Evolutionary conservation across 257 asterid genomes (phyloP).

Genomic region (Solanum acaule): DNA sequence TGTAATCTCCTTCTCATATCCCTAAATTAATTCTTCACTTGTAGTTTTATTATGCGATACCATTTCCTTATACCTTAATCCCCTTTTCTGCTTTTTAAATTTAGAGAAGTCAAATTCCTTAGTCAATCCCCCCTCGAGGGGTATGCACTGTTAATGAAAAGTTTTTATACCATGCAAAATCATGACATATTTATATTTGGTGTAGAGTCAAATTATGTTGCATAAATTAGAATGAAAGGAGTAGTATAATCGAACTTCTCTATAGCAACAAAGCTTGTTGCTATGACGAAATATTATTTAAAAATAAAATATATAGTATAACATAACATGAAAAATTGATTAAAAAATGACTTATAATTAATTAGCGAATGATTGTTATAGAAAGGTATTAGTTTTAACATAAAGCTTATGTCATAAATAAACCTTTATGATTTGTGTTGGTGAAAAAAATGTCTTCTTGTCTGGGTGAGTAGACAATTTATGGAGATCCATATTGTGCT

Average conservation of each 20-base stretch:
- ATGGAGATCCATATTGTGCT: neutral
- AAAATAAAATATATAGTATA: neutral
- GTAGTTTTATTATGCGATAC: too few species aligned
- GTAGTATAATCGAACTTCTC: neutral
- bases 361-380: rapidly evolving
- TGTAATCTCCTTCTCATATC: too few species aligned
- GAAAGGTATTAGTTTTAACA: neutral
- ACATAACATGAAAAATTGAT: neutral
- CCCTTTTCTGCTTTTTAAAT: neutral
- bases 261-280: neutral
- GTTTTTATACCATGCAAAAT: neutral
- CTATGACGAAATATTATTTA: neutral
- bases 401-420: neutral
- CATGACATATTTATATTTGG: neutral
- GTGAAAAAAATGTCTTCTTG: neutral
- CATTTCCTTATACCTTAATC: neutral
- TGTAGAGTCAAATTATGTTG: neutral
- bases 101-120: neutral
- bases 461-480: neutral
- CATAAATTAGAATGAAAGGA: neutral
- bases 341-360: neutral
- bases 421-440: neutral
- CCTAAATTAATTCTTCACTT: neutral
- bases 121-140: neutral
- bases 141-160: neutral